Percentiles rank a stretch among this genome's conserved stretches.
phyloP scores from a whole-genome alignment of 2,329 filamentous ascomycete species.

The Apiospora marii region DNA sequence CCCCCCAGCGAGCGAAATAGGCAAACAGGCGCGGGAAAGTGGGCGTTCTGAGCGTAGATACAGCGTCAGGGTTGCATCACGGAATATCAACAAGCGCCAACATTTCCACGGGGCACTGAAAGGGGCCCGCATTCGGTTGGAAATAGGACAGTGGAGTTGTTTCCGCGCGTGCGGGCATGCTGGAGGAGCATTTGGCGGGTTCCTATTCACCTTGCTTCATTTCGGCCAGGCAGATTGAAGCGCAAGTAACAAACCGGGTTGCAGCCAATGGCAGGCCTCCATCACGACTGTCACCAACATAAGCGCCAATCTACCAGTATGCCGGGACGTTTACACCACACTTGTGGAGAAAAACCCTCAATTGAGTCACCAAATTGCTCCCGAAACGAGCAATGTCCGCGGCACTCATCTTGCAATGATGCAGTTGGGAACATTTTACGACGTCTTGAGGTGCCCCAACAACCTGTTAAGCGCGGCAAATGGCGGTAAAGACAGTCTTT shows the following conservation, averaged over 20 bases:
- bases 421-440: neutral
- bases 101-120: neutral
- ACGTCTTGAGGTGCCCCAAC: neutral
- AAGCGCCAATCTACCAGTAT: constrained; percentile 15
- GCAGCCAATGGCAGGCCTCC: neutral
- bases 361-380: neutral
- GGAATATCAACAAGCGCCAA: neutral
- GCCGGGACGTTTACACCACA: constrained; percentile 9
- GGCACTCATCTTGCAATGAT: neutral
- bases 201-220: neutral
- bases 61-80: neutral
- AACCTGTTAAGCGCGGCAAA: constrained; percentile 10
- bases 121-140: neutral
- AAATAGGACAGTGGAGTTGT: neutral
- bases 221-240: constrained; percentile 11
- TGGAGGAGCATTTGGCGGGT: neutral
- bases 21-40: constrained; percentile 1
- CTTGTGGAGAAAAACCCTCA: constrained; percentile 7
- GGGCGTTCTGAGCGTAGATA: neutral
- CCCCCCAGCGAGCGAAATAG: neutral
- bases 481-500: neutral
- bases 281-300: constrained; percentile 12
- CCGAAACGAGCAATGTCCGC: neutral
- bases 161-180: constrained; percentile 1
- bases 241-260: neutral